phyloP scores from a whole-genome alignment of 108 stramenopile genomes.

The Pelagomonas calceolata region DNA sequence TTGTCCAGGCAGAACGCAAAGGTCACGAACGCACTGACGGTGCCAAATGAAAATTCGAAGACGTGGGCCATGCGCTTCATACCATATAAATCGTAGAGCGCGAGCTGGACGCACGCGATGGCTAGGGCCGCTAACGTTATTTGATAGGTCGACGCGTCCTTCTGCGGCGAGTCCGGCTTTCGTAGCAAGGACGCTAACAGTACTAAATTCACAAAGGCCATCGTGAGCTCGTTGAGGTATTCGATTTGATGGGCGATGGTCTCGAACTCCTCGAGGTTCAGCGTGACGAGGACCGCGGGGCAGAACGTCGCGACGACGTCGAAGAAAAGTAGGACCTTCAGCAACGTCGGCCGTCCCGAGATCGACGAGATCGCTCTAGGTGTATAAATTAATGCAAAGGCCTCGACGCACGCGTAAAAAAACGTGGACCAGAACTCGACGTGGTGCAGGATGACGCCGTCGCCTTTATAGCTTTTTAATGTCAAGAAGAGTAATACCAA shows the following conservation, averaged over 20 bases:
- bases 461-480: constrained; percentile 7
- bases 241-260: constrained; percentile 28
- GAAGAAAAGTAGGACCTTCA: constrained; percentile 30
- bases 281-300: constrained; percentile 28
- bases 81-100: constrained; percentile 16
- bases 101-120: constrained; percentile 15
- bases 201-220: constrained; percentile 26
- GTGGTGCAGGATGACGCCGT: constrained; percentile 21
- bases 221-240: constrained; percentile 36
- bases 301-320: constrained; percentile 28
- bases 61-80: constrained; percentile 26
- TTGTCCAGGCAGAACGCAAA: constrained; percentile 45
- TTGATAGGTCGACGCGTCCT: background rate
- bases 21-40: constrained; percentile 21
- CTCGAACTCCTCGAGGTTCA: constrained; percentile 28
- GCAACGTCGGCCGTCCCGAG: constrained; percentile 20
- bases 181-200: constrained; percentile 10
- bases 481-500: constrained; percentile 24
- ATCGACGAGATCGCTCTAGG: constrained; percentile 26
- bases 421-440: constrained; percentile 36
- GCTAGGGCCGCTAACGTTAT: constrained; percentile 12
- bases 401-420: constrained; percentile 17
- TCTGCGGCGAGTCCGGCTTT: constrained; percentile 4
- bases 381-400: constrained; percentile 17
- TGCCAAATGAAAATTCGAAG: constrained; percentile 30